These are phyloP conservation scores for Microcera coccophila DNA, from an alignment of 2,329 filamentous ascomycete genomes.

Conservation along the genomic window DNA sequence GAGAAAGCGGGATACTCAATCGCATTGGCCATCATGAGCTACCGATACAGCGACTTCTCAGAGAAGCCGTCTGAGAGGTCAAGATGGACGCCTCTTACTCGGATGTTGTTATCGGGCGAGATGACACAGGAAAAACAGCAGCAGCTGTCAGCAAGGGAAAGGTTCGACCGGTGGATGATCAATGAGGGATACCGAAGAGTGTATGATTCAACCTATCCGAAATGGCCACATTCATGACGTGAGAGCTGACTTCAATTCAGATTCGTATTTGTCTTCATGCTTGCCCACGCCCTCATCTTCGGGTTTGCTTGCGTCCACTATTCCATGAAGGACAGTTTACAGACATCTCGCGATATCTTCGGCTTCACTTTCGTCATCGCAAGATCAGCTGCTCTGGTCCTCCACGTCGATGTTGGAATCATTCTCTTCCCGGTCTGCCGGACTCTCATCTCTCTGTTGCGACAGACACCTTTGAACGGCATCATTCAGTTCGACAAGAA, in stretches of 20 bases:
- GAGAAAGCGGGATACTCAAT: too few species aligned
- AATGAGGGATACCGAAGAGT: slow-evolving; percentile 81
- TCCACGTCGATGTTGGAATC: slow-evolving; percentile 78
- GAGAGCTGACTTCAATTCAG: slow-evolving; percentile 38
- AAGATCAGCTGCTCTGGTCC: slow-evolving; percentile 67
- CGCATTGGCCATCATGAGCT: slow-evolving; percentile 29
- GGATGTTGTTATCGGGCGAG: slow-evolving; percentile 78
- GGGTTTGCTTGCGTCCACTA: slow-evolving; percentile 78
- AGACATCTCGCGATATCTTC: slow-evolving; percentile 62
- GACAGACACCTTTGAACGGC: slow-evolving; percentile 78
- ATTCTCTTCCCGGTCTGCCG: slow-evolving; percentile 79
- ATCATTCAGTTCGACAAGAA: slow-evolving; percentile 89
- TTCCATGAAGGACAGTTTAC: slow-evolving; percentile 70
- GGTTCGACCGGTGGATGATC: slow-evolving; percentile 83
- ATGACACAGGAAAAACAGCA: slow-evolving; percentile 72
- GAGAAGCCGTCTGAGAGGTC: slow-evolving; percentile 61
- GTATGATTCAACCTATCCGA: slow-evolving; percentile 45
- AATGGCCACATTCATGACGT: not conserved
- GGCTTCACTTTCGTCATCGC: slow-evolving; percentile 75
- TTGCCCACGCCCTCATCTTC: slow-evolving; percentile 73
- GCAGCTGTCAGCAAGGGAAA: slow-evolving; percentile 64
- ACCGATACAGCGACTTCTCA: slow-evolving; percentile 24
- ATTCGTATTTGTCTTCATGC: slow-evolving; percentile 71
- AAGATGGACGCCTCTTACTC: slow-evolving; percentile 77
- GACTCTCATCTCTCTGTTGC: slow-evolving; percentile 75